Conservation (phyloP, 2,329 filamentous ascomycete genomes). For the Talaromyces sp. region DNA sequence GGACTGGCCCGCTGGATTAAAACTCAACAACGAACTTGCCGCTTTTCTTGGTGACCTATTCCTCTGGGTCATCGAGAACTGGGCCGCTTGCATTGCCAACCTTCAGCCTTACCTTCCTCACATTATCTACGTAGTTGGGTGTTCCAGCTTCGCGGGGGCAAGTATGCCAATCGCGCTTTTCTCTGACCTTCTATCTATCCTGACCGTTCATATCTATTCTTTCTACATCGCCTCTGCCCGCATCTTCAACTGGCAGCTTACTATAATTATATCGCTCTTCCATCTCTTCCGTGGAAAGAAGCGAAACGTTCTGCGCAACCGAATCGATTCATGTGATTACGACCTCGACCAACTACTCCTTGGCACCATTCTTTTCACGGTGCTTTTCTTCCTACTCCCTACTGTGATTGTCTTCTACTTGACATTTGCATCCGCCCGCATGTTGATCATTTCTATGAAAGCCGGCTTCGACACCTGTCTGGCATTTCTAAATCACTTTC, state of each 20-base stretch:
- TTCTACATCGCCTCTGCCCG: slow-evolving; percentile 97
- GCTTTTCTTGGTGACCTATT: slow-evolving; percentile 95
- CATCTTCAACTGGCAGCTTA: slow-evolving; percentile 98
- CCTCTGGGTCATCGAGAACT: slow-evolving; percentile 98
- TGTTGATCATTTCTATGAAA: slow-evolving; percentile 93
- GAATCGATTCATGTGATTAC: slow-evolving; percentile 98
- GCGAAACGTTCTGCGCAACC: slow-evolving; percentile 92
- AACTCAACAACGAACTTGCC: slow-evolving; percentile 91
- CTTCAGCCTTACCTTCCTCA: slow-evolving; percentile 79
- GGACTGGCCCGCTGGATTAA: slow-evolving; percentile 91
- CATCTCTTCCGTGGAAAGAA: slow-evolving; percentile 98
- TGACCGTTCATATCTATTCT: slow-evolving; percentile 95
- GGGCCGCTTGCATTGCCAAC: slow-evolving; percentile 82
- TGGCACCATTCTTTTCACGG: slow-evolving; percentile 92
- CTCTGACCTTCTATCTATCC: slow-evolving; percentile 85
- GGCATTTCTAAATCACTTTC: slow-evolving; percentile 95
- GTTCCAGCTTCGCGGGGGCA: slow-evolving; percentile 91
- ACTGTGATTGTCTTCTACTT: slow-evolving; percentile 97
- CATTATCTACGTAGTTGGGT: slow-evolving; percentile 89
- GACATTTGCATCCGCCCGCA: slow-evolving; percentile 90
- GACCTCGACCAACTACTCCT: slow-evolving; percentile 95
- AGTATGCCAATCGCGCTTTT: slow-evolving; percentile 97
- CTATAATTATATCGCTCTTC: slow-evolving; percentile 95
- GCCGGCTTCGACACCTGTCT: slow-evolving; percentile 87
- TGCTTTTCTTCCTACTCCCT: slow-evolving; percentile 91